Evolutionary conservation across 495 filamentous ascomycete species (phyloP).

Genomic region (Evansstolkia leycettana): DNA sequence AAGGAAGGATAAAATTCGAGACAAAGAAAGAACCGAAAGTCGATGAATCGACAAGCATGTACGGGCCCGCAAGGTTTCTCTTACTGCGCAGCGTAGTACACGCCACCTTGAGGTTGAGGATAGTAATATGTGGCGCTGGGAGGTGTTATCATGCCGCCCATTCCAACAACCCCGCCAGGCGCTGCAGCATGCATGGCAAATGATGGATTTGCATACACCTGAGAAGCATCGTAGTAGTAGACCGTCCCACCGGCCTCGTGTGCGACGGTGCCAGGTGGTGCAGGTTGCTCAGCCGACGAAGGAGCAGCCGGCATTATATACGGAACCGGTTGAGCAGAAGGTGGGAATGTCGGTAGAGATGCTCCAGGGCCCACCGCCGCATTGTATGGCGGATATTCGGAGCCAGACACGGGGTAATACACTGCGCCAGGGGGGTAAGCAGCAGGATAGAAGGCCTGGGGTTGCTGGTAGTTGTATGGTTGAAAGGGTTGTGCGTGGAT

Average conservation of each 20-base stretch:
- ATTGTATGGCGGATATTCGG: conserved; percentile 27
- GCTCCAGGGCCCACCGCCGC: conserved; percentile 39
- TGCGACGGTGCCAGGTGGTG: conserved; percentile 60
- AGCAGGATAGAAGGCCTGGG: conserved; percentile 47
- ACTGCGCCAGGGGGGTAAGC: conserved; percentile 42
- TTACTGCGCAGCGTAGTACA: conserved; percentile 58
- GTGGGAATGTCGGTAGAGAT: conserved; percentile 42
- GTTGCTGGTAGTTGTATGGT: conserved; percentile 51
- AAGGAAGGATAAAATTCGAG: conserved; percentile 1
- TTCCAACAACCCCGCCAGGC: conserved; percentile 49
- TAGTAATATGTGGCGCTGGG: conserved; percentile 68
- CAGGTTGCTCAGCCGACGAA: conserved; percentile 30
- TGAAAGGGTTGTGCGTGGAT: conserved; percentile 91
- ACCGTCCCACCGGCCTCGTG: conserved; percentile 92
- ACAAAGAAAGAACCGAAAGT: conserved; percentile 5
- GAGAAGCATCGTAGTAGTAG: conserved; percentile 78
- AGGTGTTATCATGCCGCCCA: conserved; percentile 70
- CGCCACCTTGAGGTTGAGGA: conserved; percentile 37
- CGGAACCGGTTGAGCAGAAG: conserved; percentile 29
- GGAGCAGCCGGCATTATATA: conserved; percentile 32
- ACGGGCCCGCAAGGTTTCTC: not conserved
- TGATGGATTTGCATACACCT: conserved; percentile 44
- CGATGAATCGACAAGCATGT: not conserved
- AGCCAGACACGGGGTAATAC: conserved; percentile 36
- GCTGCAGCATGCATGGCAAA: conserved; percentile 34